These are phyloP conservation scores for Thamnidium elegans DNA, from an alignment of 192 early-diverging fungal species.

Conservation along the genomic window DNA sequence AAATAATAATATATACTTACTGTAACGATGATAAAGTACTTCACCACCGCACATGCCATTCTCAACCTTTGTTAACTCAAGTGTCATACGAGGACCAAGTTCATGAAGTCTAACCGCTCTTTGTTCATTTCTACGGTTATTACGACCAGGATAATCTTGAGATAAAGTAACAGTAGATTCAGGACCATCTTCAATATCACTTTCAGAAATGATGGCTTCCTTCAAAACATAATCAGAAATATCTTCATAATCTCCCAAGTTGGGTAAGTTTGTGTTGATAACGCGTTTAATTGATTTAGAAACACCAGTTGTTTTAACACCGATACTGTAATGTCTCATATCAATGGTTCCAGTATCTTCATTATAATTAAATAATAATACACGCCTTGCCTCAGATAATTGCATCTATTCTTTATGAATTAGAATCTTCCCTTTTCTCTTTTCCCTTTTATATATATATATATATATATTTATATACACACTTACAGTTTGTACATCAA, in stretches of 20 bases:
- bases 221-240: conserved; percentile 89
- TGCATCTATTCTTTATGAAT: conserved; percentile 63
- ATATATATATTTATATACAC: not conserved
- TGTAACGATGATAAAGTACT: conserved; percentile 84
- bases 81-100: conserved; percentile 87
- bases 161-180: conserved; percentile 82
- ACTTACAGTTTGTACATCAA: conserved; percentile 84
- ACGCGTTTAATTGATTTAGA: conserved; percentile 88
- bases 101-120: conserved; percentile 84
- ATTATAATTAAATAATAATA: conserved; percentile 91
- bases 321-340: conserved; percentile 91
- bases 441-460: too few relatives aligned
- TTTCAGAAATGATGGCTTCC: conserved; percentile 81
- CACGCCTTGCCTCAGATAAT: conserved; percentile 82
- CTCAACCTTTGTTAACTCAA: conserved; percentile 86
- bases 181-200: conserved; percentile 89
- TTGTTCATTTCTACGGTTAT: conserved; percentile 73
- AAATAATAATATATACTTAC: conserved; percentile 42
- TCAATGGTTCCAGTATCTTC: conserved; percentile 78
- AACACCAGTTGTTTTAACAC: conserved; percentile 84
- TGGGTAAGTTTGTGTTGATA: conserved; percentile 73
- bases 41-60: conserved; percentile 87
- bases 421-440: not conserved
- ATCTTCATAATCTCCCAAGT: conserved; percentile 78
- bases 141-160: conserved; percentile 77